A percentile compares a stretch with the other conserved stretches of the same genome.
phyloP scores from a whole-genome alignment of 192 early-diverging fungal species.

The Martensiomyces pterosporus region DNA sequence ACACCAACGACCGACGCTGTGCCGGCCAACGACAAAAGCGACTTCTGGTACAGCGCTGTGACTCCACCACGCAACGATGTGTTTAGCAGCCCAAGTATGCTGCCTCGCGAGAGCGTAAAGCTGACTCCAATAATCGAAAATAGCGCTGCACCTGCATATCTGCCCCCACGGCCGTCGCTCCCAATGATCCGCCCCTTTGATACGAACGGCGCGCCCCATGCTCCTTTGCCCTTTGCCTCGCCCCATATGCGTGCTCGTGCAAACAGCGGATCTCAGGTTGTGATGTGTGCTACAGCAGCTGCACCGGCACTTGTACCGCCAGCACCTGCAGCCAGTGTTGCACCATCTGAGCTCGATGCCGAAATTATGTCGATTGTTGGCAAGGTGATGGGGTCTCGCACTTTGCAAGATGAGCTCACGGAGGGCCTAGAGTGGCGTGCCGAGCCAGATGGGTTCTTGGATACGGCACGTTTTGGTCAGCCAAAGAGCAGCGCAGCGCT shows the following conservation, averaged over 20 bases:
- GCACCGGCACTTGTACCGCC: neutral
- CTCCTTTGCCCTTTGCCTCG: slow-evolving; percentile 6
- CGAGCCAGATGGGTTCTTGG: slow-evolving; percentile 10
- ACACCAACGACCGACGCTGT: too few relatives aligned
- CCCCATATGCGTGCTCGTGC: slow-evolving; percentile 15
- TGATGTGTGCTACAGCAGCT: slow-evolving; percentile 4
- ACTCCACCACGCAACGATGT: neutral
- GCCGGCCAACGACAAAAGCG: too few relatives aligned
- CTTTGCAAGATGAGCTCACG: slow-evolving; percentile 33
- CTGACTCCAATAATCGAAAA: neutral
- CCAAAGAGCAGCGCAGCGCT: neutral
- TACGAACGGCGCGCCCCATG: slow-evolving; percentile 4
- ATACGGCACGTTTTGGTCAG: too few relatives aligned
- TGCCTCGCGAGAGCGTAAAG: neutral
- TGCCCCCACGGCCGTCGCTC: slow-evolving; percentile 16
- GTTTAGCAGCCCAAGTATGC: neutral
- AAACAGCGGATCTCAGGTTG: slow-evolving; percentile 31
- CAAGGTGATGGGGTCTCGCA: slow-evolving; percentile 40
- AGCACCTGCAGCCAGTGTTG: slow-evolving; percentile 3
- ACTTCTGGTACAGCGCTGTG: too few relatives aligned
- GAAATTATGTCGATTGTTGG: slow-evolving; percentile 45
- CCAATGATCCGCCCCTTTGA: slow-evolving; percentile 16
- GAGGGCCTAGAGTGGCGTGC: slow-evolving; percentile 43
- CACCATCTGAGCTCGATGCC: slow-evolving; percentile 41
- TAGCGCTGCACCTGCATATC: slow-evolving; percentile 1